Evolutionary conservation across 2,329 filamentous ascomycete species (phyloP), one percentile per base, ranked within the genome.

Genomic region (Penicillium aurantiogriseum): DNA sequence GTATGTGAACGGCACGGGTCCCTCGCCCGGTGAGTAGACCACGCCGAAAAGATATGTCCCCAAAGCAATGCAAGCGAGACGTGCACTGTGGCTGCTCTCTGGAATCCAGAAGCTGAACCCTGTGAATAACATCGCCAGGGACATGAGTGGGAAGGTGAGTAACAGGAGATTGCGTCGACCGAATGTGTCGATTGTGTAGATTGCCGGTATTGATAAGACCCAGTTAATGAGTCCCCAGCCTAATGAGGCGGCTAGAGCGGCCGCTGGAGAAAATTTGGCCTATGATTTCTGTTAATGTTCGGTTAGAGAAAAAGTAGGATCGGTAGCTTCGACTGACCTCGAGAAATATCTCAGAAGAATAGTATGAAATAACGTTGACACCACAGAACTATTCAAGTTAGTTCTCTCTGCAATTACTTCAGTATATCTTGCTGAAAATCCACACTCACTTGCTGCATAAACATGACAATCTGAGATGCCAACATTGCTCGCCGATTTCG

Each of bases 131-230:
- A 83, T 72, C 42, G 76, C 77, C 47, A 80, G 64, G 3, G 76
- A 76, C 86, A 89, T 88, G 19, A 88, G 72, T 0, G 86, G 86
- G 66, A 89, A 88, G 0, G 86, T 89, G 1, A 79, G 79, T 5
- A 88, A 76, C 1, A 89, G 78, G 8, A 89, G 76, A 61, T 85
- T 85, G 21, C 87, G 80, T 4, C 87, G 82, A 7, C 87, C 87
- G 57, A 86, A 88, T 0, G 82, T 87, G 66, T 90, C 87, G 61
- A 89, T 89, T 6, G 85, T 88, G 68, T 84, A 86, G 46, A 88
- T 74, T 4, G 85, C 85, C 0, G 84, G 84, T 13, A 87, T 76
- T 17, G 85, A 85, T 60, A 87, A 87, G 36, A 88, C 69, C 75
- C 83, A 88, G 68, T 88, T 88, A 66, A 88, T 81, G 49, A 86